Evolutionary conservation across 441 rosid genomes (phyloP).

Genomic region (Daphne laureola): DNA sequence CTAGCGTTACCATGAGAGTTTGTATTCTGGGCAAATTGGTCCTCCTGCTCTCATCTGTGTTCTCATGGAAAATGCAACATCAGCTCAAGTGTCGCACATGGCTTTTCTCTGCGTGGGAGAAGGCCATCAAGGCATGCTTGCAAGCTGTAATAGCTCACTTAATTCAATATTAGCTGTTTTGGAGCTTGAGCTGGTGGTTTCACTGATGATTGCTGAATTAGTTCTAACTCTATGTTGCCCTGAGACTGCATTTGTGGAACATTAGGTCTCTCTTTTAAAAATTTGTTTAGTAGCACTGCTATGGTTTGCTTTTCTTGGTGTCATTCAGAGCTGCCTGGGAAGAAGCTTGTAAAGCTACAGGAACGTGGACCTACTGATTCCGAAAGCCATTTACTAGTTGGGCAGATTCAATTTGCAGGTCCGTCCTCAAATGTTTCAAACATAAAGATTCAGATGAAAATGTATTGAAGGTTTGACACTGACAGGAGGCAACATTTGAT

Average conservation of each 20-base stretch:
- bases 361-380: constrained; percentile 21
- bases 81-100: constrained; percentile 4
- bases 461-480: constrained; percentile 37
- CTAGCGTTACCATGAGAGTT: constrained; percentile 11
- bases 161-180: constrained; percentile 14
- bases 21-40: neutral
- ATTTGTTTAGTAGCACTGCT: neutral
- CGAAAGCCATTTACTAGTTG: constrained; percentile 23
- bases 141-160: constrained; percentile 7
- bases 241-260: no score
- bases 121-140: constrained; percentile 2
- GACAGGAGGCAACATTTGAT: constrained; percentile 49
- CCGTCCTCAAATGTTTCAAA: constrained; percentile 28
- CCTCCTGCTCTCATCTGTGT: constrained; percentile 9
- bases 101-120: constrained; percentile 1
- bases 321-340: constrained; percentile 30
- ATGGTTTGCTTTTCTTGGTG: constrained; percentile 7
- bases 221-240: neutral
- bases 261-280: no score
- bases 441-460: constrained; percentile 16
- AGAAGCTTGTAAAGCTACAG: constrained; percentile 19
- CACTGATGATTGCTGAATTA: constrained; percentile 23
- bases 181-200: constrained; percentile 25
- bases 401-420: constrained; percentile 22
- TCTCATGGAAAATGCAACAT: constrained; percentile 11